Conservation (phyloP, 345 rosid species). For the Draba incana region DNA sequence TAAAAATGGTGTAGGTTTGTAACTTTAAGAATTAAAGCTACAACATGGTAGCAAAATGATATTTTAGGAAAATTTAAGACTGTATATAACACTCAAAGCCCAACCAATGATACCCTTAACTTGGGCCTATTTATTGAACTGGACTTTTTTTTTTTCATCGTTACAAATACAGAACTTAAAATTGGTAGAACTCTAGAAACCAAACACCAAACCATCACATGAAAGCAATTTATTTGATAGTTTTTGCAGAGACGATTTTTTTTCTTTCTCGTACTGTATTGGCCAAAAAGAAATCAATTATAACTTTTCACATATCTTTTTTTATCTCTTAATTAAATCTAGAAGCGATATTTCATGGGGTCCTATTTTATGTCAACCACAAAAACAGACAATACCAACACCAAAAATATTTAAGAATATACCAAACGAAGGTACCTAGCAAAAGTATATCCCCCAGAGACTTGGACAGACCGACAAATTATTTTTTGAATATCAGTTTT, state of each 20-base stretch:
- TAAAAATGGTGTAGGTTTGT: too few species aligned
- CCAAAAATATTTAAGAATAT: constrained; percentile 20
- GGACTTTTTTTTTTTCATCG: too few species aligned
- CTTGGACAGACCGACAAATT: constrained; percentile 20
- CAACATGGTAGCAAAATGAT: too few species aligned
- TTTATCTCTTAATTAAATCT: too few species aligned
- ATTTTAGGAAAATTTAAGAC: too few species aligned
- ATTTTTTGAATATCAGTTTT: constrained; percentile 1
- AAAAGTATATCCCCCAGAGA: constrained; percentile 37
- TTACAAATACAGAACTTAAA: too few species aligned
- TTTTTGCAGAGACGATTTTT: background rate
- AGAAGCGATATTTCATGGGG: background rate
- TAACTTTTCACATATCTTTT: too few species aligned
- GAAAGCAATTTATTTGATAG: background rate
- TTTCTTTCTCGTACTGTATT: too few species aligned
- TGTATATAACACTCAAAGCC: too few species aligned
- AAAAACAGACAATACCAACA: constrained; percentile 14
- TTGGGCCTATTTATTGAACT: background rate
- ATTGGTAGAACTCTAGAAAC: background rate
- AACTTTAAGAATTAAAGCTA: too few species aligned
- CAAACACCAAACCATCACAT: background rate
- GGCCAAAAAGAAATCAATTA: too few species aligned
- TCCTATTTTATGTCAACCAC: constrained; percentile 21
- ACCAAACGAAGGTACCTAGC: constrained; percentile 31
- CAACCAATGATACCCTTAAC: background rate